Evolutionary conservation across 805 yeast genomes (phyloP).

Genomic region (Wickerhamomyces xylosicus): DNA sequence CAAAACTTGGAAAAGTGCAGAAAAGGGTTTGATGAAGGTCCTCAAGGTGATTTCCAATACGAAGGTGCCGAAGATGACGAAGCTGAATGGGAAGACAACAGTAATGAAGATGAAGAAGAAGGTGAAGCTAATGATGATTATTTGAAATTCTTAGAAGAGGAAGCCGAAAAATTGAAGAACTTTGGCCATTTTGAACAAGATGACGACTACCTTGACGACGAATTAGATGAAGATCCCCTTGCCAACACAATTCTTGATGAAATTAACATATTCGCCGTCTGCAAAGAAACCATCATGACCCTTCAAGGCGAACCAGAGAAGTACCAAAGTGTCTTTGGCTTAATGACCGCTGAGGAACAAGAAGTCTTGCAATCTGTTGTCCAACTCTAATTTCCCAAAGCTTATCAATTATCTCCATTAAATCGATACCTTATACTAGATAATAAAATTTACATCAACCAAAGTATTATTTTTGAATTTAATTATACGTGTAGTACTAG

Average conservation of each 20-base stretch:
- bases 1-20: conserved; percentile 53
- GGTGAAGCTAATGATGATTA: conserved; percentile 32
- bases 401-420: too few relatives aligned
- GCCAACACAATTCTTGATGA: conserved; percentile 72
- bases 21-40: conserved; percentile 25
- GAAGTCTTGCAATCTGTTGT: conserved; percentile 21
- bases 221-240: conserved; percentile 72
- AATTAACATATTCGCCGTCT: conserved; percentile 58
- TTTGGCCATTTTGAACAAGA: conserved; percentile 28
- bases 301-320: conserved; percentile 38
- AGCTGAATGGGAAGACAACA: conserved; percentile 25
- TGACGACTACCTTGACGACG: conserved; percentile 46
- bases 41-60: conserved; percentile 21
- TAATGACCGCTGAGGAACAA: conserved; percentile 26
- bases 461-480: too few relatives aligned
- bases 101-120: conserved; percentile 18
- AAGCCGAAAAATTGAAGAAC: conserved; percentile 28
- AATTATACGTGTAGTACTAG: too few relatives aligned
- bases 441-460: too few relatives aligned
- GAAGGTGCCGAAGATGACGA: conserved; percentile 21
- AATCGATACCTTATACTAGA: too few relatives aligned
- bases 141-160: conserved; percentile 35
- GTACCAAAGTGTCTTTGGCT: conserved; percentile 39
- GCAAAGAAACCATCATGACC: conserved; percentile 41
- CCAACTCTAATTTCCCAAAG: conserved; percentile 12